Evolutionary conservation across 495 filamentous ascomycete species (phyloP), one percentile per base, ranked within the genome.

Genomic region (Penicillium atrosanguineum): DNA sequence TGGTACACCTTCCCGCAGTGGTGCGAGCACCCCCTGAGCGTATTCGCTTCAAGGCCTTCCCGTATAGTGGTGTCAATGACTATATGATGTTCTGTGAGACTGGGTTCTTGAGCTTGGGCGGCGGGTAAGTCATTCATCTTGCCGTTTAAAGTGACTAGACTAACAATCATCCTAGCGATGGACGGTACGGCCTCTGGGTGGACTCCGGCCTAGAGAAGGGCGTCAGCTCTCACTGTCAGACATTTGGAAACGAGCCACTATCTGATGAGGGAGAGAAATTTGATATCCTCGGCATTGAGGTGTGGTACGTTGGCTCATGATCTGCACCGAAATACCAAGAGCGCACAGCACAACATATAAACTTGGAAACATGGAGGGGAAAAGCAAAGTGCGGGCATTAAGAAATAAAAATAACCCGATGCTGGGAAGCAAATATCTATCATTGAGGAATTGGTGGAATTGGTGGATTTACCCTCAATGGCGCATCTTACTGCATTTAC

Each of bases 21-120:
- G 74, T 2, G 71, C 72, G 3, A 75, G 69, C 44, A 76, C 75
- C 0, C 0, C 83, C 79, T 1, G 86, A 87, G 29, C 77, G 85
- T 28, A 87, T 96, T 60, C 85, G 90, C 7, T 97, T 98, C 80
- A 96, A 96, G 69, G 93, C 93, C 0, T 98, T 97, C 67, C 92
- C 91, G 1, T 97, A 97, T 63, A 92, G 87, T 55, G 94, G 94
- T 7, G 82, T 93, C 15, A 98, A 98, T 69, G 94, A 97, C 68
- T 96, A 96, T 67, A 86, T 94, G 77, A 95, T 97, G 59, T 87
- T 93, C 59, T 97, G 93, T 73, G 90, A 96, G 67, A 77, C 80
- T 21, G 82, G 83, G n/a, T 97, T 86, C 65, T 69, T 98, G 39
- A 91, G 86, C 63, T 72, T 96, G 1, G 91, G 91, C 29, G 92